Percentiles rank a stretch among this genome's conserved stretches.
These are phyloP conservation scores for Zalerion maritima DNA, from an alignment of 495 filamentous ascomycete genomes.

Conservation along the genomic window DNA sequence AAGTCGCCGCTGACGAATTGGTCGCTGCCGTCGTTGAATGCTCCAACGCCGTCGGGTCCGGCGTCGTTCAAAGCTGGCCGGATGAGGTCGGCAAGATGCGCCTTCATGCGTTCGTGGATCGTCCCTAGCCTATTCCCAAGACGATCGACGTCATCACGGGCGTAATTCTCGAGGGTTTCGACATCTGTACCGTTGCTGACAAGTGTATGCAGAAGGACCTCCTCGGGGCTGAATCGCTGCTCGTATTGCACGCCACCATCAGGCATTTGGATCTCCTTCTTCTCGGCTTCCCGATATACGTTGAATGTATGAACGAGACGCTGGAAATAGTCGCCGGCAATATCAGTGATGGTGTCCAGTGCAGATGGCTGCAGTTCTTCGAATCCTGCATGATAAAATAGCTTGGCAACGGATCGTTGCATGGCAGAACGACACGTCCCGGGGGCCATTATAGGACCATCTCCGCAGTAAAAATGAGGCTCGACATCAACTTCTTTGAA, in stretches of 20 bases:
- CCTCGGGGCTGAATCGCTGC: constrained; percentile 59
- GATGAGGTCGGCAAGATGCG: constrained; percentile 75
- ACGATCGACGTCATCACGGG: constrained; percentile 88
- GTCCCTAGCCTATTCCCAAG: constrained; percentile 64
- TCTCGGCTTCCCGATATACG: constrained; percentile 69
- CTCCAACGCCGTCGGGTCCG: constrained; percentile 70
- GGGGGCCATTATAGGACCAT: constrained; percentile 72
- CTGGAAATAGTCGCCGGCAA: constrained; percentile 76
- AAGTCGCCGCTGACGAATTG: constrained; percentile 96
- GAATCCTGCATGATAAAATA: constrained; percentile 94
- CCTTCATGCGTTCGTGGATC: constrained; percentile 86
- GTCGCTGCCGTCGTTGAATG: constrained; percentile 92
- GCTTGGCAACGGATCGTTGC: constrained; percentile 79
- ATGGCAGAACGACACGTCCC: constrained; percentile 67
- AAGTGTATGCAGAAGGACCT: constrained; percentile 75
- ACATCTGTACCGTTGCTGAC: constrained; percentile 68
- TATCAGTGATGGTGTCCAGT: constrained; percentile 77
- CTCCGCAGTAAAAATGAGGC: constrained; percentile 71
- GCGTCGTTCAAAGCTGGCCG: constrained; percentile 70
- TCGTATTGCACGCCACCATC: constrained; percentile 38
- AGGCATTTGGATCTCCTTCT: constrained; percentile 40
- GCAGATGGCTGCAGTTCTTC: constrained; percentile 95
- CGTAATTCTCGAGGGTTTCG: constrained; percentile 71
- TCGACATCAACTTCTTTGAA: constrained; percentile 77
- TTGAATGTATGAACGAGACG: constrained; percentile 69